These are phyloP conservation scores for Pachyrhizus erosus DNA, from an alignment of 306 rosid species.

Conservation along the genomic window DNA sequence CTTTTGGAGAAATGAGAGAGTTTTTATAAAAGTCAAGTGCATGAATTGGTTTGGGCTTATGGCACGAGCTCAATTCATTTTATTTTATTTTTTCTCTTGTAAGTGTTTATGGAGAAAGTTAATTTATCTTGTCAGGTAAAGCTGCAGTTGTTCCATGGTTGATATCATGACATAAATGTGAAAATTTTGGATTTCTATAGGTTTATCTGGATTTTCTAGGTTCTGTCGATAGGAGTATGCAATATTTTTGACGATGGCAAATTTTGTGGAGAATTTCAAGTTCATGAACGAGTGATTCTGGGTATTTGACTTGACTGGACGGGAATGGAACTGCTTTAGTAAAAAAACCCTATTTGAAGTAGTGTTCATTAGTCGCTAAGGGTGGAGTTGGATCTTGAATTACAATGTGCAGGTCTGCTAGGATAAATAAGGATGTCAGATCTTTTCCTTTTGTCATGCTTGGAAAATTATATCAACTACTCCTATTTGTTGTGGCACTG, in stretches of 20 bases:
- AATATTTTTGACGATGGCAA: neutral
- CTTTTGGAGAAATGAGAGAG: neutral
- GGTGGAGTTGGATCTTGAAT: conserved; percentile 12
- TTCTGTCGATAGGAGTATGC: neutral
- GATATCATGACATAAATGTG: neutral
- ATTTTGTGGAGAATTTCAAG: conserved; percentile 8
- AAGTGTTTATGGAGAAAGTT: neutral
- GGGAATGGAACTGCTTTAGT: neutral
- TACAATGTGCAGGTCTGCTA: neutral
- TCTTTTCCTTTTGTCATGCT: neutral
- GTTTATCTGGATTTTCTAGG: neutral
- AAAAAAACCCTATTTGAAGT: neutral
- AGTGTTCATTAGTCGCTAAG: conserved; percentile 3
- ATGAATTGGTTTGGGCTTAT: neutral
- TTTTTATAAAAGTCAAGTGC: neutral
- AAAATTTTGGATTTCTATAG: neutral
- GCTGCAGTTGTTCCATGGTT: conserved; percentile 20
- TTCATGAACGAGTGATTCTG: neutral
- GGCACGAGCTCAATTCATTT: neutral
- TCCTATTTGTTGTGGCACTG: neutral
- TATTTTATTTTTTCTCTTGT: neutral
- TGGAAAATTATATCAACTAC: neutral
- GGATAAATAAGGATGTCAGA: neutral
- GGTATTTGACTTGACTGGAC: conserved; percentile 7
- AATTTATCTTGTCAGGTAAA: neutral